phyloP scores from a whole-genome alignment of 2,329 filamentous ascomycete genomes.

The Seiridium unicorne region DNA sequence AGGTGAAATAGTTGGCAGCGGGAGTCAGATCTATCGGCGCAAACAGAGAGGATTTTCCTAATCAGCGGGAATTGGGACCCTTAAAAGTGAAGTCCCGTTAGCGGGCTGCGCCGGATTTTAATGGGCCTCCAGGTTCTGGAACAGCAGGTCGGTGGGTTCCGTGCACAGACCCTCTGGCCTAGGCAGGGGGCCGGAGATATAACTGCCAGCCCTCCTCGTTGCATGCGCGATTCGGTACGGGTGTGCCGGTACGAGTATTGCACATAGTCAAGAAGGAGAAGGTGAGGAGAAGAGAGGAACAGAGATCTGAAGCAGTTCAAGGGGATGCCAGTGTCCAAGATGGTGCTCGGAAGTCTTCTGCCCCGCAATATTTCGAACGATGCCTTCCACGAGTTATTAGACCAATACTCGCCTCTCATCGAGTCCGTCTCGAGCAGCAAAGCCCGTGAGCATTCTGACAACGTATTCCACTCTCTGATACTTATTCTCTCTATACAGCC shows the following conservation, averaged over 20 bases:
- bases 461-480: too few relatives aligned
- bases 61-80: slow-evolving; percentile 3
- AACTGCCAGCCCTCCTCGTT: too few relatives aligned
- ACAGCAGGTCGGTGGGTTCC: background rate
- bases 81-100: background rate
- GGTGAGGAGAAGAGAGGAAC: too few relatives aligned
- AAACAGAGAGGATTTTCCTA: slow-evolving; percentile 1
- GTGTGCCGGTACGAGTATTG: too few relatives aligned
- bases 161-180: background rate
- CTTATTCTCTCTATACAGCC: slow-evolving; percentile 25
- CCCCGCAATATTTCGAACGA: slow-evolving; percentile 23
- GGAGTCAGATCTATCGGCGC: background rate
- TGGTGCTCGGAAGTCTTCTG: slow-evolving; percentile 15
- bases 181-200: background rate
- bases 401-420: slow-evolving; percentile 37
- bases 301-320: too few relatives aligned
- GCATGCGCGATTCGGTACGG: too few relatives aligned
- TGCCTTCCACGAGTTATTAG: slow-evolving; percentile 34
- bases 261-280: too few relatives aligned
- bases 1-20: background rate
- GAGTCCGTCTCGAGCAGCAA: slow-evolving; percentile 44
- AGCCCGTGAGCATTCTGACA: slow-evolving; percentile 31
- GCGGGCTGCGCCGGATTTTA: background rate
- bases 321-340: slow-evolving; percentile 4
- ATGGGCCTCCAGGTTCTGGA: background rate